These are phyloP conservation scores for Zygosaccharomyces pseudorouxii DNA, from an alignment of 805 yeast genomes.

Conservation along the genomic window DNA sequence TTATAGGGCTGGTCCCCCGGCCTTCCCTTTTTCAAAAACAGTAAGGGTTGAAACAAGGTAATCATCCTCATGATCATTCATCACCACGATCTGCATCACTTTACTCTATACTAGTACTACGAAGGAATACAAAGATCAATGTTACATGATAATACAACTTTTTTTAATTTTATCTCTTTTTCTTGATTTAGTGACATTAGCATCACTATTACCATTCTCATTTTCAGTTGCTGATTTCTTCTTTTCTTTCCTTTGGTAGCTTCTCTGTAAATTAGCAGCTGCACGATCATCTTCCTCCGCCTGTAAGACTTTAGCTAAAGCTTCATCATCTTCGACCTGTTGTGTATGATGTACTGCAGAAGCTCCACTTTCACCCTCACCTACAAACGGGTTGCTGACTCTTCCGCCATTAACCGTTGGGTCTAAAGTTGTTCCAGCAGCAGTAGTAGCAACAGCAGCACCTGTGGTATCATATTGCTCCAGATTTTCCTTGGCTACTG, in stretches of 20 bases:
- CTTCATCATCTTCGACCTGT: constrained; percentile 38
- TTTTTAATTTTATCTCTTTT: constrained; percentile 13
- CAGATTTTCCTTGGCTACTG: constrained; percentile 12
- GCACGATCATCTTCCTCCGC: constrained; percentile 52
- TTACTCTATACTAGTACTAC: neutral
- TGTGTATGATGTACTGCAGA: constrained; percentile 7
- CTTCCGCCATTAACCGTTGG: constrained; percentile 7
- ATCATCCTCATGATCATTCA: neutral
- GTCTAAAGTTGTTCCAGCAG: neutral
- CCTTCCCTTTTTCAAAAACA: neutral
- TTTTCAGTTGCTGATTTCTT: neutral
- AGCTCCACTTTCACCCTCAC: constrained; percentile 11
- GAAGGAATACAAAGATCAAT: neutral
- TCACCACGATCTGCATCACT: neutral
- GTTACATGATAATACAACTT: constrained; percentile 15
- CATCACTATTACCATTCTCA: constrained; percentile 1
- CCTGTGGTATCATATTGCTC: neutral
- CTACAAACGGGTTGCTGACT: constrained; percentile 26
- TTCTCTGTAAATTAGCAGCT: constrained; percentile 44
- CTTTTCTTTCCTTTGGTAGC: constrained; percentile 19
- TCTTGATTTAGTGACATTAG: constrained; percentile 4
- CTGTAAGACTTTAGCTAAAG: constrained; percentile 44
- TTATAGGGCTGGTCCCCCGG: neutral
- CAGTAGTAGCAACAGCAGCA: neutral
- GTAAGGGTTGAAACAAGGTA: neutral